Conservation (phyloP, 768 basidiomycete genomes). For the Ramaria rubella region DNA sequence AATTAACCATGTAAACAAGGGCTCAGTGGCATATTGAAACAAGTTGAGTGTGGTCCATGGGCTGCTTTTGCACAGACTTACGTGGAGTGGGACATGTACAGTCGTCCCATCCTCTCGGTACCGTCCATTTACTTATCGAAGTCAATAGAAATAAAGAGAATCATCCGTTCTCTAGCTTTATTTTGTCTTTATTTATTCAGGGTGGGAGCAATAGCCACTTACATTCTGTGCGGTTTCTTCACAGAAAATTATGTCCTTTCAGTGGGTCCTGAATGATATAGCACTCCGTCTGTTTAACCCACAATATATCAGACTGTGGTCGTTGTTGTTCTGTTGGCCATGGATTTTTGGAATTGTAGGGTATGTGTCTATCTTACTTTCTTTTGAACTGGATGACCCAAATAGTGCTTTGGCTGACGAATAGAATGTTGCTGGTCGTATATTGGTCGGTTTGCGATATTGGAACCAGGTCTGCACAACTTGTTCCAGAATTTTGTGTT, state of each 20-base stretch:
- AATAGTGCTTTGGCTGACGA: background rate
- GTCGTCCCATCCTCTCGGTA: conserved; percentile 56
- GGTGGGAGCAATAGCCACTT: conserved; percentile 80
- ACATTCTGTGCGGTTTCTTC: conserved; percentile 88
- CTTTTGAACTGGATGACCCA: background rate
- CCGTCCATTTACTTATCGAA: background rate
- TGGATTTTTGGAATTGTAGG: conserved; percentile 99
- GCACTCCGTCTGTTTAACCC: conserved; percentile 1
- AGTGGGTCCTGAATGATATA: conserved; percentile 40
- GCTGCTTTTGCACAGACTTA: background rate
- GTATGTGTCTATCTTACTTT: conserved; percentile 37
- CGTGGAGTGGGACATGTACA: conserved; percentile 21
- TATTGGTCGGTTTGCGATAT: conserved; percentile 88
- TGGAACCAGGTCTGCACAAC: conserved; percentile 76
- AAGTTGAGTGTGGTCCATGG: conserved; percentile 38
- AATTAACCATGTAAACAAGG: conserved; percentile 34
- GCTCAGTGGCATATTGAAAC: conserved; percentile 68
- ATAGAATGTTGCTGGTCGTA: conserved; percentile 90
- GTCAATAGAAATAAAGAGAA: conserved; percentile 16
- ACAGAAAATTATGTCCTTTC: conserved; percentile 90
- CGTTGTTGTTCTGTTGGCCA: conserved; percentile 88
- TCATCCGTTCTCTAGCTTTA: conserved; percentile 51
- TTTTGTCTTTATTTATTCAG: conserved; percentile 88
- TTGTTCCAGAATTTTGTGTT: background rate
- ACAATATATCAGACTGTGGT: conserved; percentile 57